Percentiles rank a stretch among this genome's conserved stretches.
Conservation (phyloP, 108 stramenopile genomes). For the Skeletonema potamos region DNA sequence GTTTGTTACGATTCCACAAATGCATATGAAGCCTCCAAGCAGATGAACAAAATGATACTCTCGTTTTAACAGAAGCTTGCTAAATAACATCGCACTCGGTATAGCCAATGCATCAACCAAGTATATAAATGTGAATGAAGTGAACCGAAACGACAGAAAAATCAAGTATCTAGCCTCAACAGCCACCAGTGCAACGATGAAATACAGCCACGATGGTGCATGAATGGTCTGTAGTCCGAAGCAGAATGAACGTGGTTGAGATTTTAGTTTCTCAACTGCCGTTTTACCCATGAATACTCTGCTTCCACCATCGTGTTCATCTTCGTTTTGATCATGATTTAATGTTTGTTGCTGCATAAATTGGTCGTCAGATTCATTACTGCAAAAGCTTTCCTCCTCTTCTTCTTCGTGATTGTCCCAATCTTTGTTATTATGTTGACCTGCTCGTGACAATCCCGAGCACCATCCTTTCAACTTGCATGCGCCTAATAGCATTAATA, state of each 20-base stretch:
- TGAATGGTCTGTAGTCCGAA: conserved; percentile 43
- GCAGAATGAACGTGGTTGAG: conserved; percentile 14
- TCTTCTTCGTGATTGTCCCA: not conserved
- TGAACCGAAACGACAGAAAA: conserved; percentile 87
- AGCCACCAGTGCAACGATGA: conserved; percentile 80
- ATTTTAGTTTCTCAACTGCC: conserved; percentile 3
- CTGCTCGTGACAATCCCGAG: conserved; percentile 11
- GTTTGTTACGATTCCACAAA: conserved; percentile 80
- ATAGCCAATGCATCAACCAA: conserved; percentile 93
- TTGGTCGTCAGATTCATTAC: conserved; percentile 8
- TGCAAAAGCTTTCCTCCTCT: conserved; percentile 13
- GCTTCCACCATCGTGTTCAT: not conserved
- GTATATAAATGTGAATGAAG: conserved; percentile 92
- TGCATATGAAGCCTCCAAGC: conserved; percentile 80
- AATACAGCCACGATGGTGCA: conserved; percentile 51
- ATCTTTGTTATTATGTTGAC: conserved; percentile 1
- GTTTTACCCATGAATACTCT: not conserved
- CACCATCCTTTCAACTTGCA: not conserved
- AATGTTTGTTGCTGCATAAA: conserved; percentile 18
- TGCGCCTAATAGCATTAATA: conserved; percentile 35
- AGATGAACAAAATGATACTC: conserved; percentile 74
- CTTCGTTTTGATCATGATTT: conserved; percentile 6
- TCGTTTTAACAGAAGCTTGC: conserved; percentile 61
- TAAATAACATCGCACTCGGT: conserved; percentile 91
- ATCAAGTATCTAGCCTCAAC: conserved; percentile 91